These are phyloP conservation scores for Pichia pseudocactophila DNA, from an alignment of 805 yeast species.

Conservation along the genomic window DNA sequence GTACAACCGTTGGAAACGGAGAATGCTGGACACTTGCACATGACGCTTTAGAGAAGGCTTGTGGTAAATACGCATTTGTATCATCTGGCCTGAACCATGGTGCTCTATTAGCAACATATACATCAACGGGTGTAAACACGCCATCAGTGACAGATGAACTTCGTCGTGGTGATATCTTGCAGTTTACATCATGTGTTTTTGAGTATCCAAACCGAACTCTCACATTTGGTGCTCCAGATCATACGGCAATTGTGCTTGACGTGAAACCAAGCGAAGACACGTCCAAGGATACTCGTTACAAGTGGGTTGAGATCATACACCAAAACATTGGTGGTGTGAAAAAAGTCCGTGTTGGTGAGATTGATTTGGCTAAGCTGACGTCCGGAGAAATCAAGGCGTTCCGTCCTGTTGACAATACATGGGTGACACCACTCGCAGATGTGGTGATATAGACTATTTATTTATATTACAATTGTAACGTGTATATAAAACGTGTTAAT, in stretches of 20 bases:
- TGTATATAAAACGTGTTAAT: no score
- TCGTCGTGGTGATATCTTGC: slow-evolving; percentile 49
- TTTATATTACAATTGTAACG: no score
- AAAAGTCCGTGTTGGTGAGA: slow-evolving; percentile 32
- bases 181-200: slow-evolving; percentile 36
- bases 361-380: slow-evolving; percentile 30
- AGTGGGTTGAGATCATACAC: slow-evolving; percentile 32
- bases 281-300: slow-evolving; percentile 19
- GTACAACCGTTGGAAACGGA: slow-evolving; percentile 43
- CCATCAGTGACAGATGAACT: slow-evolving; percentile 32
- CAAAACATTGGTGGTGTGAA: slow-evolving; percentile 41
- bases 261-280: slow-evolving; percentile 23
- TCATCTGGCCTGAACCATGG: slow-evolving; percentile 42
- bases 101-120: slow-evolving; percentile 20
- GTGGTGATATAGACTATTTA: slow-evolving; percentile 2
- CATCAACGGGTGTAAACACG: slow-evolving; percentile 16
- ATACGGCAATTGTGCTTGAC: slow-evolving; percentile 34
- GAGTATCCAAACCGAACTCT: slow-evolving; percentile 28
- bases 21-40: slow-evolving; percentile 57
- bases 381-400: slow-evolving; percentile 38
- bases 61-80: slow-evolving; percentile 51
- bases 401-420: slow-evolving; percentile 38
- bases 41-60: slow-evolving; percentile 43
- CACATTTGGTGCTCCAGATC: slow-evolving; percentile 45
- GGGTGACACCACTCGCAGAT: slow-evolving; percentile 29